Evolutionary conservation across 306 rosid species (phyloP), one percentile per base, ranked within the genome.

Genomic region (Begonia peltatifolia): DNA sequence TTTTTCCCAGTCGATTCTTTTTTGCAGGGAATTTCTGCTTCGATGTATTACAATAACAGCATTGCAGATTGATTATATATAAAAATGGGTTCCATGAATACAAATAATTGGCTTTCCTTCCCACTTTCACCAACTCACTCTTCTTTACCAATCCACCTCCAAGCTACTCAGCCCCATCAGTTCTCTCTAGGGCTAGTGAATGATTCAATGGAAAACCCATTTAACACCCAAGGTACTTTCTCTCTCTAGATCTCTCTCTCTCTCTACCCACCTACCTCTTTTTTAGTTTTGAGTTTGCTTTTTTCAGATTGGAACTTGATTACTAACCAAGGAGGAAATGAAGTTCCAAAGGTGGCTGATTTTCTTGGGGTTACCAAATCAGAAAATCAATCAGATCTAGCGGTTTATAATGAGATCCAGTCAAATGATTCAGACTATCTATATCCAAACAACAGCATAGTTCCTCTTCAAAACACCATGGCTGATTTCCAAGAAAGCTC

Each of bases 101-200:
- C 90, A 68, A 90, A 90, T 76, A 90, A 86, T 82, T 90, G 99
- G 95, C 94, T 90, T 46, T 86, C 99, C 2, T 90, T 83, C 68
- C 99, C 99, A 48, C 87, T 85, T 56, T 83, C 94, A 22, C 95
- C 95, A 9, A 68, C 86, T 59, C 79, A 80, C 62, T 73, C 99
- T 65, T 76, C 97, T 2, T 55, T 82, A 47, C 84, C 95, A 9
- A 15, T 87, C 36, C 81, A 84, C 55, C 80, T 84, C 11, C 87
- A 87, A 65, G 60, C 84, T 7, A 63, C 82, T 49, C 97, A 77
- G 18, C 61, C 80, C 62, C 95, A 85, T 71, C 97, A 80, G 6
- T 86, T 86, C 66, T 76, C 99, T 53, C 85, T 86, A 69, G 94
- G 96, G 8, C 62, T 86, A 62, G 88, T 76, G 50, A 79, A 68